A percentile compares a stretch with the other conserved stretches of the same genome.
Conservation (phyloP, 2,329 filamentous ascomycete species). For the Colletotrichum sp. region DNA sequence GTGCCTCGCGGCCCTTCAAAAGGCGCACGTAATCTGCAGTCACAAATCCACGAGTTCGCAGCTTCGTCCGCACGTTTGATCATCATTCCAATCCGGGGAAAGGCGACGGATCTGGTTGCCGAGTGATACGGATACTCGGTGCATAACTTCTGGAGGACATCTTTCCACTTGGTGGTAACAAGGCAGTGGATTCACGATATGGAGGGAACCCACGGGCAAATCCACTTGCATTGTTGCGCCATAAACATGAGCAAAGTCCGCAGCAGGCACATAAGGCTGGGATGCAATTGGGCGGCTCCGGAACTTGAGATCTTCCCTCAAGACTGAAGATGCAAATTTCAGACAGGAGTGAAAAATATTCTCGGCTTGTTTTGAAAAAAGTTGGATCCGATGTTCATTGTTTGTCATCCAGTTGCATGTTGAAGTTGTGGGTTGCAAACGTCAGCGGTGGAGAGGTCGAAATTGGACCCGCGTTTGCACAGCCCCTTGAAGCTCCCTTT, state of each 20-base stretch:
- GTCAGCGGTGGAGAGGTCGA: slow-evolving; percentile 19
- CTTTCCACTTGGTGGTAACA: neutral
- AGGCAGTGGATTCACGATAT: neutral
- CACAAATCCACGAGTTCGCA: neutral
- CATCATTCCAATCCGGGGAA: neutral
- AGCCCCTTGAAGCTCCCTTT: slow-evolving; percentile 1
- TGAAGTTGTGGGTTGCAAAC: slow-evolving; percentile 8
- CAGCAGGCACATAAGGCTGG: neutral
- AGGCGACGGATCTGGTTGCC: neutral
- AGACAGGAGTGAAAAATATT: neutral
- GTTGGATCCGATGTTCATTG: neutral
- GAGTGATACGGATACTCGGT: neutral
- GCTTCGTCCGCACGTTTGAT: neutral
- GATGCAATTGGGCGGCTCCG: neutral
- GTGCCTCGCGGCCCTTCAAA: neutral
- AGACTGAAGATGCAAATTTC: neutral
- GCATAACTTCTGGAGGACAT: neutral
- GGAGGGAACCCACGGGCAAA: neutral
- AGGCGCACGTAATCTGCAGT: neutral
- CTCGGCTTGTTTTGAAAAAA: neutral
- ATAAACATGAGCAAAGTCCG: neutral
- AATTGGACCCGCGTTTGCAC: slow-evolving; percentile 14
- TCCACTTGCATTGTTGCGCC: neutral
- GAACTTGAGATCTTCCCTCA: neutral
- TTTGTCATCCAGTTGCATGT: neutral